Conservation (phyloP, 2,329 filamentous ascomycete genomes). For the Ploettnerulaceae sp. region DNA sequence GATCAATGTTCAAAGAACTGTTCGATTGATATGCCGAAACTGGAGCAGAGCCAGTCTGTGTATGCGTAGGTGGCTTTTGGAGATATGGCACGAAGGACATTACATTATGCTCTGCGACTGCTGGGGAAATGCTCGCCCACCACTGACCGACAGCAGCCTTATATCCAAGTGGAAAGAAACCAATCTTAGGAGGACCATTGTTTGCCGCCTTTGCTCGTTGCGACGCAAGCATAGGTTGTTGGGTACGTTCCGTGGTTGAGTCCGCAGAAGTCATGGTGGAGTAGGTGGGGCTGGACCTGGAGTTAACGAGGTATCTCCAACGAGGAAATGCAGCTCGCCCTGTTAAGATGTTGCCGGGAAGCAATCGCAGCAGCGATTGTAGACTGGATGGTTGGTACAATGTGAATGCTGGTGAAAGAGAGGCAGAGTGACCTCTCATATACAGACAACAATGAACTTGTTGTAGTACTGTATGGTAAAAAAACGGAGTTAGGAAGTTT, state of each 20-base stretch:
- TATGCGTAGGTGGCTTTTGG: conserved; percentile 55
- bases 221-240: conserved; percentile 45
- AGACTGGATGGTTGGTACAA: conserved; percentile 33
- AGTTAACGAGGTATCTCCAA: conserved; percentile 28
- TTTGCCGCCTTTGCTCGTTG: conserved; percentile 40
- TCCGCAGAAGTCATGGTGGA: conserved; percentile 33
- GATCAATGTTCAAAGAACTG: conserved; percentile 34
- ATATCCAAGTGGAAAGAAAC: conserved; percentile 81
- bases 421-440: conserved; percentile 26
- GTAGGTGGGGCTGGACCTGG: conserved; percentile 24
- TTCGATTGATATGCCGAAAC: conserved; percentile 39
- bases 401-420: conserved; percentile 29
- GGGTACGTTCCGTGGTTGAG: conserved; percentile 35
- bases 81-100: conserved; percentile 82
- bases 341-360: conserved; percentile 27
- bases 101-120: conserved; percentile 81
- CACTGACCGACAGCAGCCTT: conserved; percentile 90
- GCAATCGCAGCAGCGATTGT: conserved; percentile 33
- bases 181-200: conserved; percentile 25
- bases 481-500: conserved; percentile 21
- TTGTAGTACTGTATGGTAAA: conserved; percentile 12
- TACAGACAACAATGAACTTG: conserved; percentile 2
- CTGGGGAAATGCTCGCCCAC: conserved; percentile 84
- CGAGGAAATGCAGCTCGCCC: conserved; percentile 25
- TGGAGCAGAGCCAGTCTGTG: conserved; percentile 51